Evolutionary conservation across 176 grass and related monocot genomes (phyloP).

Genomic region (Zea luxurians): DNA sequence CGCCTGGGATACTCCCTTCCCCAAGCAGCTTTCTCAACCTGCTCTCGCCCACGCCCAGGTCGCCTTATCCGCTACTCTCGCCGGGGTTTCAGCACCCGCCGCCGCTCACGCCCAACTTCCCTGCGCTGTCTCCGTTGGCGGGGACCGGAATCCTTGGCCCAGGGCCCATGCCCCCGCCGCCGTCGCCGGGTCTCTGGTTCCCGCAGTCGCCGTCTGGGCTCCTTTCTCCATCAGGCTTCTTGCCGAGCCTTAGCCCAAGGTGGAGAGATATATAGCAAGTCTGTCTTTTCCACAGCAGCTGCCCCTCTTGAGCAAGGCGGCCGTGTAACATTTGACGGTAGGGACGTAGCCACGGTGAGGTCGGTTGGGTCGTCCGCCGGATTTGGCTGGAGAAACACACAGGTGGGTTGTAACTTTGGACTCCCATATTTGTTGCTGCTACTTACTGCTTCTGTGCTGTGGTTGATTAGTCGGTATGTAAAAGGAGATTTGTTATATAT

Average conservation of each 20-base stretch:
- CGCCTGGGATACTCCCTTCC: conserved; percentile 65
- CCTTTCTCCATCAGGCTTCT: conserved; percentile 68
- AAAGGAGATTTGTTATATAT: conserved; percentile 46
- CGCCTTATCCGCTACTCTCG: conserved; percentile 71
- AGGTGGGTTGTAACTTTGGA: conserved; percentile 54
- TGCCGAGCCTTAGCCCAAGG: conserved; percentile 63
- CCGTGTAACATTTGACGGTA: conserved; percentile 53
- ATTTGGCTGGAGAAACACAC: conserved; percentile 24
- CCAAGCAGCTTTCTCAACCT: conserved; percentile 63
- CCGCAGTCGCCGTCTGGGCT: conserved; percentile 69
- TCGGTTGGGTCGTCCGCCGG: conserved; percentile 3
- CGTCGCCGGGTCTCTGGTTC: conserved; percentile 62
- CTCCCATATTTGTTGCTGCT: conserved; percentile 43
- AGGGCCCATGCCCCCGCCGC: conserved; percentile 52
- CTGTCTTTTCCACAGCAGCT: neutral
- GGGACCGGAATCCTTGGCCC: conserved; percentile 68
- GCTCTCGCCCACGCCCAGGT: conserved; percentile 68
- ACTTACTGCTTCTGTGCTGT: conserved; percentile 43
- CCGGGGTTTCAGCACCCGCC: conserved; percentile 63
- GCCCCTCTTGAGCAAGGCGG: conserved; percentile 4
- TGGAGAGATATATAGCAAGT: conserved; percentile 72
- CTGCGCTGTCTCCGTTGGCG: conserved; percentile 55
- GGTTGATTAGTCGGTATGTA: conserved; percentile 31
- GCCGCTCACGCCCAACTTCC: conserved; percentile 63
- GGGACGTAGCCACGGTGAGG: conserved; percentile 41